These are phyloP conservation scores for Leishmania tropica DNA, from an alignment of 208 protist genomes.

Conservation along the genomic window DNA sequence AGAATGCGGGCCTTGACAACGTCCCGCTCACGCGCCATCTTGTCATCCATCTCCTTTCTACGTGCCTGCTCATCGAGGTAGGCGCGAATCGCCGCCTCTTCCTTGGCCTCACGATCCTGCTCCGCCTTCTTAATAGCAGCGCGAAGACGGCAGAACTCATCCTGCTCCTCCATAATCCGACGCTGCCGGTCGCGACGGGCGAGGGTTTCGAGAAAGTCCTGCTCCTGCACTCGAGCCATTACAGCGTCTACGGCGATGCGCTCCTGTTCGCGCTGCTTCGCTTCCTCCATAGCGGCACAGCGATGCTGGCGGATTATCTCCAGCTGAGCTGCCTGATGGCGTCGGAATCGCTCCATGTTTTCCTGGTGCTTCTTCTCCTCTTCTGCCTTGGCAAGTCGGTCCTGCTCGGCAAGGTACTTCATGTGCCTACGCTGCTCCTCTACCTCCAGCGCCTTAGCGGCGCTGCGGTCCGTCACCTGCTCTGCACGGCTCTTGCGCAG, in stretches of 20 bases:
- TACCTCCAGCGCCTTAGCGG: constrained; percentile 38
- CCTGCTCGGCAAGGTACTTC: constrained; percentile 54
- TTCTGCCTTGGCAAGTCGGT: constrained; percentile 41
- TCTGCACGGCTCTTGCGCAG: constrained; percentile 77
- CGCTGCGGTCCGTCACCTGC: constrained; percentile 63
- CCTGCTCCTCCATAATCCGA: constrained; percentile 73
- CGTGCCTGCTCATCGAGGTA: constrained; percentile 80
- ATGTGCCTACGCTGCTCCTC: constrained; percentile 74
- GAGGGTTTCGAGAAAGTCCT: constrained; percentile 79
- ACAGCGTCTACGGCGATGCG: constrained; percentile 89
- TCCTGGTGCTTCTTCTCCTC: constrained; percentile 57
- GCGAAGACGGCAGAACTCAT: constrained; percentile 81
- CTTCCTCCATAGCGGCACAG: constrained; percentile 52
- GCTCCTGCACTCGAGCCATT: constrained; percentile 83
- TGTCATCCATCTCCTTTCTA: constrained; percentile 73
- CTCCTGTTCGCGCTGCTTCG: constrained; percentile 72
- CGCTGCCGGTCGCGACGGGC: constrained; percentile 77
- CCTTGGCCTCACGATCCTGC: constrained; percentile 69
- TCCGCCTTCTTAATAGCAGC: constrained; percentile 76
- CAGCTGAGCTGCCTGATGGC: constrained; percentile 80
- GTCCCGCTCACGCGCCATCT: constrained; percentile 73
- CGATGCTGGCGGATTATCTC: constrained; percentile 78
- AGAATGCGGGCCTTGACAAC: constrained; percentile 75
- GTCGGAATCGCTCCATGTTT: constrained; percentile 71
- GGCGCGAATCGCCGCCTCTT: constrained; percentile 79